phyloP scores from a whole-genome alignment of 768 basidiomycete species.

The Tricholoma hemisulphureum region DNA sequence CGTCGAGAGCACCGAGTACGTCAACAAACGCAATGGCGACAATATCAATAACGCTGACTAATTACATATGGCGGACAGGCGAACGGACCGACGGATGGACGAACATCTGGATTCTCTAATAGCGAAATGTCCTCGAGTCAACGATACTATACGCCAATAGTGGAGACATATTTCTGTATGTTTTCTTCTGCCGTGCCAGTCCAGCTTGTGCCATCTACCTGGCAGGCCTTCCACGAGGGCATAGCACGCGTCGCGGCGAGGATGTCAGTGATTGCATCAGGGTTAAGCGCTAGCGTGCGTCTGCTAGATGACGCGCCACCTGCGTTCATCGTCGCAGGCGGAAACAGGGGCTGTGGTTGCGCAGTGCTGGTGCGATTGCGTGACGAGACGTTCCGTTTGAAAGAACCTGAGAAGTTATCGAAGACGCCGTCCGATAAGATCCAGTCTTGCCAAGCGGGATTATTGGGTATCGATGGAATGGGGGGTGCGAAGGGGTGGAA shows the following conservation, averaged over 20 bases:
- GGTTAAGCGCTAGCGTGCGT: conserved; percentile 16
- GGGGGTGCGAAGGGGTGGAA: conserved; percentile 26
- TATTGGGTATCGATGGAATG: conserved; percentile 13
- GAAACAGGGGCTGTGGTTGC: conserved; percentile 11
- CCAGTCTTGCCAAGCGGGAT: conserved; percentile 28
- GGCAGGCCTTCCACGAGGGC: conserved; percentile 32
- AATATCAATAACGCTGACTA: no score
- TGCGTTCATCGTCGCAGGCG: conserved; percentile 4
- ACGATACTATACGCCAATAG: background rate
- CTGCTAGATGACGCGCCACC: conserved; percentile 14
- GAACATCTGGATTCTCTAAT: no score
- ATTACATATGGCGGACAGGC: no score
- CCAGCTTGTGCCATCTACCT: conserved; percentile 33
- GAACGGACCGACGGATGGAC: no score
- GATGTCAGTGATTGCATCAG: conserved; percentile 26
- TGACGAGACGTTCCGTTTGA: background rate
- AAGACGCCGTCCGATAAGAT: conserved; percentile 15
- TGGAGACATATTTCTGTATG: conserved; percentile 26
- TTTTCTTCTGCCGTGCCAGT: conserved; percentile 34
- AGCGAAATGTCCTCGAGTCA: background rate
- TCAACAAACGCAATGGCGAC: no score
- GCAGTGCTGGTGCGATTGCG: background rate
- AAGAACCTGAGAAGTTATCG: conserved; percentile 13
- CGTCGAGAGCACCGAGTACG: no score
- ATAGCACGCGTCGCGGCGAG: conserved; percentile 28